phyloP scores from a whole-genome alignment of 306 rosid species.

The Gleditsia sinensis region DNA sequence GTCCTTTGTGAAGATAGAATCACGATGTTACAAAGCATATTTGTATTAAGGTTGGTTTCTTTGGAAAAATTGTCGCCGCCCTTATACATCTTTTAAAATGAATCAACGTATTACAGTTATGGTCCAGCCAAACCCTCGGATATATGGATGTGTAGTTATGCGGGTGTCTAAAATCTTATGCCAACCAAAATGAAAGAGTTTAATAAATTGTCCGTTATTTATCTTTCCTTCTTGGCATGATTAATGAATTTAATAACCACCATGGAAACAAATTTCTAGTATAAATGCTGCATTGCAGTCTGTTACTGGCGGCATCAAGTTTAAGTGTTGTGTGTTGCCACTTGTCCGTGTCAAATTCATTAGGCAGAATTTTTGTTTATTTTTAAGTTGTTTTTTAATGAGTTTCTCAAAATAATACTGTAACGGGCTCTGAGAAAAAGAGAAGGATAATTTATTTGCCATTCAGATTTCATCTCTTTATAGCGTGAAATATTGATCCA shows the following conservation, averaged over 20 bases:
- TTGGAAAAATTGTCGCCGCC: neutral
- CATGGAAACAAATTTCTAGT: neutral
- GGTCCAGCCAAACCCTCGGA: neutral
- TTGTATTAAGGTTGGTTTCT: constrained; percentile 19
- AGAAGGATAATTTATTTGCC: no score
- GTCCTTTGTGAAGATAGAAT: constrained; percentile 20
- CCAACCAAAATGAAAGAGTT: neutral
- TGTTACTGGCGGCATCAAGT: neutral
- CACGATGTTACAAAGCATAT: neutral
- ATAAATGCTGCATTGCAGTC: neutral
- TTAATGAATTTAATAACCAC: neutral
- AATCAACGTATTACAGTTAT: neutral
- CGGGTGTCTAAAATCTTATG: neutral
- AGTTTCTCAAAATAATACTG: no score
- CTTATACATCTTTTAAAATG: neutral
- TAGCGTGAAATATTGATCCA: neutral
- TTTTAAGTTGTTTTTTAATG: no score
- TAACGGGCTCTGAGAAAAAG: no score
- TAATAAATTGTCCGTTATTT: neutral
- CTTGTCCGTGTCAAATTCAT: no score
- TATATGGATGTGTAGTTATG: neutral
- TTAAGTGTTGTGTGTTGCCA: no score
- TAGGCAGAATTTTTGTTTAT: no score
- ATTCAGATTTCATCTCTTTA: neutral
- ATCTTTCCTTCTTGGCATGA: neutral